Evolutionary conservation across 805 yeast species (phyloP), one percentile per base, ranked within the genome.

Genomic region (Pichia rugopelliculosa): DNA sequence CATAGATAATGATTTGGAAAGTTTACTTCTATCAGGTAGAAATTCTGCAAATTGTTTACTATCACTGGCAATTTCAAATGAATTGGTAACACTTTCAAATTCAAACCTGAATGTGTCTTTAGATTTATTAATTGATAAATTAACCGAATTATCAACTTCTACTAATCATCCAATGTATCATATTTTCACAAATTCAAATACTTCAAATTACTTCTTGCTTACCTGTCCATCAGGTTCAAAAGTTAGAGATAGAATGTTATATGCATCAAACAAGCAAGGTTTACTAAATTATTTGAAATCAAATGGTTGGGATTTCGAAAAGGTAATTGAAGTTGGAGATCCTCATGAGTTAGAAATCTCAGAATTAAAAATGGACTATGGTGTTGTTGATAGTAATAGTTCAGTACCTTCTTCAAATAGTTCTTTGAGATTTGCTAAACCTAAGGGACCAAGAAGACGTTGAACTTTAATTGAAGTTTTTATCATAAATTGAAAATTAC

Each of bases 161-260:
- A 38, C 7, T 13, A 18, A 25, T 15, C 25, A 22, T 8, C 47
- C 55, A 17, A 15, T 49, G 3, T 52, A 52, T 30, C 41, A 52
- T 26, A 18, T 52, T 10, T 52, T 39, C 18, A 36, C 56, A 58
- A 36, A 33, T 4, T 10, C 27, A 6, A 4, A n/a, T 10, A 27
- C 42, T 27, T 20, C 17, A 2, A n/a, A 40, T 13, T 77, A 77
- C 30, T 89, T 91, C 62, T 77, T 90, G 27, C 87, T 87, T 61
- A 75, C 91, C 8, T 90, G 96, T 64, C 98, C 99, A 4, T 80
- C 95, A 0, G 89, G 90, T 1, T 83, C 96, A 39, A 82, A 81
- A 65, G 93, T 93, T 37, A 85, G 83, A 64, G 93, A 89, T 45
- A 76, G 98, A 57, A 91, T 91, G 97, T 64, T 89, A 44, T 88